Conservation (phyloP, 73 alveolate species). For the Paramecium pentaurelia region DNA sequence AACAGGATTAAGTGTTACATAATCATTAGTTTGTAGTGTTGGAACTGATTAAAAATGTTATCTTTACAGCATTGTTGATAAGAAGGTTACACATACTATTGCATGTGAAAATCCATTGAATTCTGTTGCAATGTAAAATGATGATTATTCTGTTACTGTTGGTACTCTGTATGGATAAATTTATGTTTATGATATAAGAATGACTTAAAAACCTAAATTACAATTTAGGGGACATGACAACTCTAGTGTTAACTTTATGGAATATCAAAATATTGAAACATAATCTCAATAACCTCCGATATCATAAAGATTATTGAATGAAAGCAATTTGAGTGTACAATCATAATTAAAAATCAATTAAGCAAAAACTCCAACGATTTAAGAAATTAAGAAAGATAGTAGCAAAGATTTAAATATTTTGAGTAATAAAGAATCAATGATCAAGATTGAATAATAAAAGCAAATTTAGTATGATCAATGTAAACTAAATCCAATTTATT, state of each 20-base stretch:
- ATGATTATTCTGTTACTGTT: background rate
- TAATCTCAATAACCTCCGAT: background rate
- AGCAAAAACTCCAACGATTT: background rate
- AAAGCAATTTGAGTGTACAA: background rate
- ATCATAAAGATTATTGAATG: background rate
- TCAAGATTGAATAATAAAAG: conserved; percentile 2
- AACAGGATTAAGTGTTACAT: background rate
- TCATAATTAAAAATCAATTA: background rate
- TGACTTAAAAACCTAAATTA: background rate
- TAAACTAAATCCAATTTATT: background rate
- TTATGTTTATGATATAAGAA: conserved; percentile 18
- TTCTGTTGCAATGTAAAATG: background rate
- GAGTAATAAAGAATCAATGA: conserved; percentile 2
- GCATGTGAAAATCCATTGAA: background rate
- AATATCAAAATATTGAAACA: background rate
- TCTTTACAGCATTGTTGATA: background rate
- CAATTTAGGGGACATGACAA: conserved; percentile 41
- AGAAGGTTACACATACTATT: background rate
- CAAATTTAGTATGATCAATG: background rate
- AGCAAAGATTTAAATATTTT: background rate
- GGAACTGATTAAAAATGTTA: conserved; percentile 33
- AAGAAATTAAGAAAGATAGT: background rate
- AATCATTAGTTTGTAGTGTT: background rate
- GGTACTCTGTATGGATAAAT: conserved; percentile 44
- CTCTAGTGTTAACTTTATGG: conserved; percentile 22